Conservation (phyloP, 495 filamentous ascomycete species). For the Trypethelium eluteriae region DNA sequence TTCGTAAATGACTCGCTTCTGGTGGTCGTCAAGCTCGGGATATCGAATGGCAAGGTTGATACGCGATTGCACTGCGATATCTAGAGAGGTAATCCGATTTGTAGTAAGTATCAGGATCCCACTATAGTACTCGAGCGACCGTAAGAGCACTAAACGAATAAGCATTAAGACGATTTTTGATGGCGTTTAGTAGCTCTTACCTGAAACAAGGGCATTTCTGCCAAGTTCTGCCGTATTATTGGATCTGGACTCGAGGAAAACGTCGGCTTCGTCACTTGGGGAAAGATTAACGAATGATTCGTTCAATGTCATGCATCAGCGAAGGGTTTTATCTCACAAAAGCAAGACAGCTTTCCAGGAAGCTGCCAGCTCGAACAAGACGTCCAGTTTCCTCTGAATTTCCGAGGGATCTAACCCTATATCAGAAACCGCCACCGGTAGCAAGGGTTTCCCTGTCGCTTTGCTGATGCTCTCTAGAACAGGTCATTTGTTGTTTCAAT, state of each 20-base stretch:
- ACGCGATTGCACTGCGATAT: constrained; percentile 37
- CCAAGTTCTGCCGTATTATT: constrained; percentile 31
- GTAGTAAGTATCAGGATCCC: constrained; percentile 53
- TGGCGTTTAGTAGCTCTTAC: background rate
- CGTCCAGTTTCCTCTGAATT: constrained; percentile 33
- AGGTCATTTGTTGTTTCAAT: background rate
- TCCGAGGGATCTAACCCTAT: constrained; percentile 32
- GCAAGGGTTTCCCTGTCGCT: background rate
- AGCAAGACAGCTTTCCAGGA: constrained; percentile 44
- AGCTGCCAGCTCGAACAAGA: constrained; percentile 36
- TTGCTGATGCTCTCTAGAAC: constrained; percentile 4
- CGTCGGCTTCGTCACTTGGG: constrained; percentile 54
- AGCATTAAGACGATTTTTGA: background rate
- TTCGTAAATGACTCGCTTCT: constrained; percentile 4
- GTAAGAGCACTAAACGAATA: constrained; percentile 38
- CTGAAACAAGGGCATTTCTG: constrained; percentile 35
- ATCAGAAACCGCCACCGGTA: constrained; percentile 18
- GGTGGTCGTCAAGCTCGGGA: constrained; percentile 29
- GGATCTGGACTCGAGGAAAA: constrained; percentile 49
- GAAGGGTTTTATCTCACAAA: constrained; percentile 27
- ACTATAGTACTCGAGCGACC: constrained; percentile 50
- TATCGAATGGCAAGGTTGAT: constrained; percentile 40
- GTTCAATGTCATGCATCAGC: background rate
- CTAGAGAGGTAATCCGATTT: constrained; percentile 37
- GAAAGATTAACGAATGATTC: background rate